Conservation (phyloP, 202 grass and related monocot genomes). For the Panicum virgatum region DNA sequence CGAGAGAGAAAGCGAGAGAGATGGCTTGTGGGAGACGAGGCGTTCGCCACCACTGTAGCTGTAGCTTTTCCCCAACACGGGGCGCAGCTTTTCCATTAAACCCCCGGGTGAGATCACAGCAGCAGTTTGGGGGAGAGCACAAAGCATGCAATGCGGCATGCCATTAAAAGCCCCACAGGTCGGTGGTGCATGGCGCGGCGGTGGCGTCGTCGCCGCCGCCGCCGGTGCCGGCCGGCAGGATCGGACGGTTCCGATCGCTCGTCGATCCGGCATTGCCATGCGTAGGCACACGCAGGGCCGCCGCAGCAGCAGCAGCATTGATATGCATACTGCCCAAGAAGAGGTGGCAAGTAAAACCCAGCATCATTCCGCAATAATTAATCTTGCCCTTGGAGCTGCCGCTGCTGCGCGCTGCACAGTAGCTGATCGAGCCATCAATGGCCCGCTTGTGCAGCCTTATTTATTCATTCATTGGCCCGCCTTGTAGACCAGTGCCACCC, state of each 20-base stretch:
- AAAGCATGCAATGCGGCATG: constrained; percentile 40
- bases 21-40: neutral
- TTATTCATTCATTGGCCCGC: constrained; percentile 41
- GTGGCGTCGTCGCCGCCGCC: neutral
- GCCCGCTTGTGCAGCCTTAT: constrained; percentile 43
- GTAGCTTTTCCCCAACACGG: constrained; percentile 27
- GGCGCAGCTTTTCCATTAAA: constrained; percentile 54
- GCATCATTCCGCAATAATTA: constrained; percentile 84
- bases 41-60: neutral
- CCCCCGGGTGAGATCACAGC: neutral
- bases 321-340: constrained; percentile 43
- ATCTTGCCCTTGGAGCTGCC: constrained; percentile 29
- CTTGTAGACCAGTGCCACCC: constrained; percentile 15
- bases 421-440: constrained; percentile 51
- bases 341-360: constrained; percentile 62
- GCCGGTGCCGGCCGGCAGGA: neutral
- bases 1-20: neutral
- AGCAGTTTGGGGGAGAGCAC: constrained; percentile 29
- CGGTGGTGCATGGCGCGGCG: neutral
- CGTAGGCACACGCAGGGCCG: neutral
- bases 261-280: neutral
- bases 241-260: neutral
- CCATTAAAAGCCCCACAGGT: constrained; percentile 33
- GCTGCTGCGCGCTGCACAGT: constrained; percentile 29
- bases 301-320: constrained; percentile 33